phyloP scores from a whole-genome alignment of 805 yeast genomes.

The Pichia manshurica region DNA sequence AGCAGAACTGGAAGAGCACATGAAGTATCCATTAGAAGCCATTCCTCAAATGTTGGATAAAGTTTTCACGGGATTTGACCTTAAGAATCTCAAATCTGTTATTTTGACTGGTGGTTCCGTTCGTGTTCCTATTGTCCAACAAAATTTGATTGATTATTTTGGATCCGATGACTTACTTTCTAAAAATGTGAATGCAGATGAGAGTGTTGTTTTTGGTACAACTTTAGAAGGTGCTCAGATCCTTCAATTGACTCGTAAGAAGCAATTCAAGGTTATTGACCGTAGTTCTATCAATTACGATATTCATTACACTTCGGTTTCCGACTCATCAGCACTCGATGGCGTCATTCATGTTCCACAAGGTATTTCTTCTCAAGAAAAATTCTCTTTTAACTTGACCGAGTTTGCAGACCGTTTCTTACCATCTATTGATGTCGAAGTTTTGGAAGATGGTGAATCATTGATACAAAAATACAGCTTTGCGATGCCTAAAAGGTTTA shows the following conservation, averaged over 20 bases:
- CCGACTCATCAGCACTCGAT: neutral
- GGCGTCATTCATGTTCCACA: slow-evolving; percentile 3
- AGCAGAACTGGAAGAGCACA: slow-evolving; percentile 67
- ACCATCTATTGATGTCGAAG: slow-evolving; percentile 30
- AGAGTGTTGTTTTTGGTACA: slow-evolving; percentile 86
- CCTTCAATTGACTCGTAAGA: slow-evolving; percentile 61
- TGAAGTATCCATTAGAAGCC: slow-evolving; percentile 39
- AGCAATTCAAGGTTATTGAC: slow-evolving; percentile 36
- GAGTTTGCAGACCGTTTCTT: slow-evolving; percentile 2
- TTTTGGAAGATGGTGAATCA: slow-evolving; percentile 26
- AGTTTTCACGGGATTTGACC: slow-evolving; percentile 37
- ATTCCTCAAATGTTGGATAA: slow-evolving; percentile 49
- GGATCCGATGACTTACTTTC: slow-evolving; percentile 49
- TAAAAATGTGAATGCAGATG: slow-evolving; percentile 91
- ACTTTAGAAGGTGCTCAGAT: slow-evolving; percentile 76
- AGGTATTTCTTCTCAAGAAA: slow-evolving; percentile 8
- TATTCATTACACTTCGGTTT: slow-evolving; percentile 3
- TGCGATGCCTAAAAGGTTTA: slow-evolving; percentile 24
- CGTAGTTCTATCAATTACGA: slow-evolving; percentile 8
- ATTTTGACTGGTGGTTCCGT: slow-evolving; percentile 87
- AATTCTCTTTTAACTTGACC: slow-evolving; percentile 7
- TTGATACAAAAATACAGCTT: slow-evolving; percentile 17
- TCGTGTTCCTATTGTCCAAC: slow-evolving; percentile 83
- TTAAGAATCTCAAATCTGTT: slow-evolving; percentile 41
- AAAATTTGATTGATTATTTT: slow-evolving; percentile 45